Conservation (phyloP, 495 filamentous ascomycete species). For the Penicillium parvum region DNA sequence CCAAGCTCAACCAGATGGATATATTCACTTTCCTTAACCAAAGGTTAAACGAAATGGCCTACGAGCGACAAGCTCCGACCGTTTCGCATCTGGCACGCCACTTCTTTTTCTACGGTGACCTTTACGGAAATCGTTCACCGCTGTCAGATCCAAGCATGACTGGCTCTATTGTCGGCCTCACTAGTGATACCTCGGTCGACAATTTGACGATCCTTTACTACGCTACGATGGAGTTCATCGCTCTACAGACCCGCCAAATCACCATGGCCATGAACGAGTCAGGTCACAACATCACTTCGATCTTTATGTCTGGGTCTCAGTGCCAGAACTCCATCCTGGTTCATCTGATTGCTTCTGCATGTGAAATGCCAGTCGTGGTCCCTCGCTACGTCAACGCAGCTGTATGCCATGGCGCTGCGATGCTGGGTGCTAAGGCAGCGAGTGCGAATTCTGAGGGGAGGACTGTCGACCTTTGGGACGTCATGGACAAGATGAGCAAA, state of each 20-base stretch:
- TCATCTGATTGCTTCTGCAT: slow-evolving; percentile 81
- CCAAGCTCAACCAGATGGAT: slow-evolving; percentile 62
- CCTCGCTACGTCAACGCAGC: slow-evolving; percentile 89
- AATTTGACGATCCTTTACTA: slow-evolving; percentile 80
- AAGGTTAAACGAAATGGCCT: slow-evolving; percentile 62
- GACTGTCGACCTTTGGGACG: slow-evolving; percentile 82
- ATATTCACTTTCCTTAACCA: slow-evolving; percentile 84
- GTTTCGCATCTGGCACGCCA: slow-evolving; percentile 72
- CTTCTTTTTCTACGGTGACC: slow-evolving; percentile 88
- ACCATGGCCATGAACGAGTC: slow-evolving; percentile 82
- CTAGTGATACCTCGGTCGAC: slow-evolving; percentile 68
- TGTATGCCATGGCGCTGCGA: slow-evolving; percentile 90
- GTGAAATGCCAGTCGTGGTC: slow-evolving; percentile 84
- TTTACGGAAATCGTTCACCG: slow-evolving; percentile 84
- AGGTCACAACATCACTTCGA: slow-evolving; percentile 78
- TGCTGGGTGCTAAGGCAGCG: slow-evolving; percentile 92
- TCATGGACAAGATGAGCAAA: slow-evolving; percentile 97
- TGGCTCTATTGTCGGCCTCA: slow-evolving; percentile 72
- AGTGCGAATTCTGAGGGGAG: slow-evolving; percentile 69
- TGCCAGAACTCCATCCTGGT: slow-evolving; percentile 93
- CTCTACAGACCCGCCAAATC: slow-evolving; percentile 92
- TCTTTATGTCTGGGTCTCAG: slow-evolving; percentile 97
- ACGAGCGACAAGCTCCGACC: slow-evolving; percentile 54
- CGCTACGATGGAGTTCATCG: slow-evolving; percentile 92
- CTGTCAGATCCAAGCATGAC: slow-evolving; percentile 81